A percentile compares a stretch with the other conserved stretches of the same genome.
Evolutionary conservation across 2,329 filamentous ascomycete genomes (phyloP).

Genomic region (Phialophora expanda): DNA sequence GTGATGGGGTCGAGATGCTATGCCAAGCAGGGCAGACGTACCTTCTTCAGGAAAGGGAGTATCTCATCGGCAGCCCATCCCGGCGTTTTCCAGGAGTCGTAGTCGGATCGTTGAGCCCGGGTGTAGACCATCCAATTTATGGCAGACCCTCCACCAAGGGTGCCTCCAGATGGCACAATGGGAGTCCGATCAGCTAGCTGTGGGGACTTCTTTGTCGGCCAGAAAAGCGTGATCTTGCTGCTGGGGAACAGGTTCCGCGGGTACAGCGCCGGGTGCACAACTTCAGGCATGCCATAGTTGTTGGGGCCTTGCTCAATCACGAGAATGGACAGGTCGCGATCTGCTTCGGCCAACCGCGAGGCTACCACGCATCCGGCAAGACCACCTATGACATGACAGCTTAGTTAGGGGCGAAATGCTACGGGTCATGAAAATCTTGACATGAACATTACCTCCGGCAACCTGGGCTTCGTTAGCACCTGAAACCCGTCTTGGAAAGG

Average conservation of each 20-base stretch:
- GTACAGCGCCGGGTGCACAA: constrained; percentile 60
- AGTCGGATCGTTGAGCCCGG: constrained; percentile 46
- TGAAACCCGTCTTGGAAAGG: not conserved
- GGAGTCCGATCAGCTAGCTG: constrained; percentile 40
- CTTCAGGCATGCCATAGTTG: constrained; percentile 57
- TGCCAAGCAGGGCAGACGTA: constrained; percentile 32
- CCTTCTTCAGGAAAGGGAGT: constrained; percentile 59
- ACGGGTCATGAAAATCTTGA: not conserved
- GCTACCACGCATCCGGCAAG: constrained; percentile 58
- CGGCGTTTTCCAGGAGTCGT: constrained; percentile 58
- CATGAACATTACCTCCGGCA: constrained; percentile 49
- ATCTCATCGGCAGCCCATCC: constrained; percentile 61
- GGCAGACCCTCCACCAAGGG: constrained; percentile 67
- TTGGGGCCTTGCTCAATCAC: constrained; percentile 62
- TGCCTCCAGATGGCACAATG: constrained; percentile 53
- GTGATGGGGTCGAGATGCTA: not conserved
- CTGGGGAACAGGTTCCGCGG: constrained; percentile 55
- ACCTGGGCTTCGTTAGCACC: constrained; percentile 40
- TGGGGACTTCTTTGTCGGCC: constrained; percentile 53
- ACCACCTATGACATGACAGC: constrained; percentile 46
- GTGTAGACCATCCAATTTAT: constrained; percentile 63
- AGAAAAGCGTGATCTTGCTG: constrained; percentile 59
- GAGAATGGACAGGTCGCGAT: constrained; percentile 57
- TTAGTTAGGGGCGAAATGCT: not conserved
- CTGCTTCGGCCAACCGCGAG: constrained; percentile 57